Evolutionary conservation across 176 grass and related monocot species (phyloP), one percentile per base, ranked within the genome.

Genomic region (Eleusine indica): DNA sequence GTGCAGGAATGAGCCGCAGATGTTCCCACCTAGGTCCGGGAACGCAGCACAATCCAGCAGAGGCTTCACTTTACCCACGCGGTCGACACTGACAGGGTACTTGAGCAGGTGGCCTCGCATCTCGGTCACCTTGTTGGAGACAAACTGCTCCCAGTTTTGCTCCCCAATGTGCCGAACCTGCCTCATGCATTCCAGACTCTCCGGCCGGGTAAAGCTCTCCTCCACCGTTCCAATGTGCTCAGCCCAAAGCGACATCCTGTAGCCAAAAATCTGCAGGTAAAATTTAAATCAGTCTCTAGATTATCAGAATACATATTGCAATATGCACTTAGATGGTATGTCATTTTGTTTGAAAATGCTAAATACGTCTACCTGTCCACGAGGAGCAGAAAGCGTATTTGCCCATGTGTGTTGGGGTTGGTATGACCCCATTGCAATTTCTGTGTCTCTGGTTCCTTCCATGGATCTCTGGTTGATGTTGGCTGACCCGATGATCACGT

Each of bases 401-500:
- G 93, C 89, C 92, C 91, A 91, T 72, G 96, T 98, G 79, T 98
- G 85, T 10, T 91, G 93, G 0, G 91, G 93, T 74, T 98, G 93
- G 80, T 98, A 93, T 2, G 92, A 87, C n/a, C 91, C 93, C 91
- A 98, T 93, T 77, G 96, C 96, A 76, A 95, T 98, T 69, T 98
- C 96, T 30, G 96, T 98, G 85, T 98, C 96, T 87, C 93, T 89
- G 4, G 89, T 95, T 81, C 96, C 96, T 83, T 93, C 96, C 76
- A 98, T 78, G 57, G 96, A 98, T 25, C 96, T 85, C 79, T 98
- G 93, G 61, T 98, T 95, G 87, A 98, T 95, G 73, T 98, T 98
- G 35, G 96, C 96, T 1, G 95, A 95, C 70, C 95, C 95, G 25
- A 98, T 81, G 61, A 98, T 95, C 73, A 98, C 92, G 37, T 95